Conservation (phyloP, 2,329 filamentous ascomycete genomes). For the Beauveria medogensis region DNA sequence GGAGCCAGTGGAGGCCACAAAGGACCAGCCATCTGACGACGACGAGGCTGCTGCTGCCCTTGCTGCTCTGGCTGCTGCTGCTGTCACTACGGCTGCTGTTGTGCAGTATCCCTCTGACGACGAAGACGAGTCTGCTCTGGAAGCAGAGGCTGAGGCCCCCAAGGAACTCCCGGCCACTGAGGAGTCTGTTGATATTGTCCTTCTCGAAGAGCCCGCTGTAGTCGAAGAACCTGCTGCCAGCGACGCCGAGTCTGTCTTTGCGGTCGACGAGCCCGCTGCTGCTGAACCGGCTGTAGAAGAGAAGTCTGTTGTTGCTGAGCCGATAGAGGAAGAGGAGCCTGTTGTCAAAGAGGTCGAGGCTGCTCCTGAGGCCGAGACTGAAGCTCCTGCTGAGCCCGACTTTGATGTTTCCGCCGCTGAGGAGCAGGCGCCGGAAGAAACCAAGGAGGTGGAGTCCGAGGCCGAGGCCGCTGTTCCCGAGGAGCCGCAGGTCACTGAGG, state of each 20-base stretch:
- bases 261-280: not conserved
- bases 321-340: slow-evolving; percentile 1
- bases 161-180: not conserved
- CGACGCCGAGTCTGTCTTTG: not conserved
- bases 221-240: slow-evolving; percentile 2
- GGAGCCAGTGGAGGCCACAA: not conserved
- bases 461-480: not conserved
- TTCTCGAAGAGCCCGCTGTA: too few relatives aligned
- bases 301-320: slow-evolving; percentile 8
- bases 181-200: not conserved
- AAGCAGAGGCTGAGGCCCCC: not conserved
- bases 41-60: not conserved
- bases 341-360: not conserved
- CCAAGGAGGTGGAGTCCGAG: not conserved
- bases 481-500: not conserved
- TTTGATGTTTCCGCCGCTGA: not conserved
- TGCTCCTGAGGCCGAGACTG: slow-evolving; percentile 3
- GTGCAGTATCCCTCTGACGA: not conserved
- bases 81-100: not conserved
- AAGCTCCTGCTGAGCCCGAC: not conserved
- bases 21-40: not conserved
- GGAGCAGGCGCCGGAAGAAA: not conserved
- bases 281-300: not conserved
- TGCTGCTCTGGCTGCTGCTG: not conserved
- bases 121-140: slow-evolving; percentile 5